phyloP scores from a whole-genome alignment of 2,329 filamentous ascomycete species.

The Chrysosphaeria jannelii region DNA sequence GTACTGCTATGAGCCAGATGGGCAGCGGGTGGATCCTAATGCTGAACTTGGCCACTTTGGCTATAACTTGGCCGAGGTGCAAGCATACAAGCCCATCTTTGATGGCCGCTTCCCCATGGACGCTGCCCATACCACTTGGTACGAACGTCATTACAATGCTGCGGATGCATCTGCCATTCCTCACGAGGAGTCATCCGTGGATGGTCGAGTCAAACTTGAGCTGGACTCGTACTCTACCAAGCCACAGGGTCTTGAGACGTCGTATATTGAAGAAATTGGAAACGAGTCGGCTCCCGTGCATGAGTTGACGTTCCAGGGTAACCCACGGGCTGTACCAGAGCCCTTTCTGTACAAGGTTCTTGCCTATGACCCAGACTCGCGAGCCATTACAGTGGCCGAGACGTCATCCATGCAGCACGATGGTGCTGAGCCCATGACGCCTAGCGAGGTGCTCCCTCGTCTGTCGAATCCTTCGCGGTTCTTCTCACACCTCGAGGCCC shows the following conservation, averaged over 20 bases:
- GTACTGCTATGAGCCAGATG: constrained; percentile 4
- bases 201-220: constrained; percentile 1
- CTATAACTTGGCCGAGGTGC: constrained; percentile 4
- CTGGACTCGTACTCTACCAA: constrained; percentile 12
- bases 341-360: constrained; percentile 27
- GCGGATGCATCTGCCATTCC: not conserved
- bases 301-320: no score
- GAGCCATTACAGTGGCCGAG: constrained; percentile 25
- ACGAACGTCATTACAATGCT: constrained; percentile 5
- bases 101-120: constrained; percentile 6
- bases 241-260: constrained; percentile 17
- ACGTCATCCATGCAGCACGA: constrained; percentile 24
- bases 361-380: constrained; percentile 28
- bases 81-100: constrained; percentile 7
- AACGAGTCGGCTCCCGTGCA: constrained; percentile 6
- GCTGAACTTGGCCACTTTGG: constrained; percentile 3
- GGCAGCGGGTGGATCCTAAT: constrained; percentile 8
- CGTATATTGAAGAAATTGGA: constrained; percentile 14
- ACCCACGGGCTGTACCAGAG: not conserved
- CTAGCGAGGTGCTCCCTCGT: constrained; percentile 26
- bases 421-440: constrained; percentile 18
- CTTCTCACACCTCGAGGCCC: constrained; percentile 26
- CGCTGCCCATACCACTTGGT: constrained; percentile 3
- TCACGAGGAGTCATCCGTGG: no score
- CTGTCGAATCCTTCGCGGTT: constrained; percentile 34